Percentiles rank a stretch among this genome's conserved stretches.
Conservation (phyloP, 257 asterid species). For the Solanum neorickii region DNA sequence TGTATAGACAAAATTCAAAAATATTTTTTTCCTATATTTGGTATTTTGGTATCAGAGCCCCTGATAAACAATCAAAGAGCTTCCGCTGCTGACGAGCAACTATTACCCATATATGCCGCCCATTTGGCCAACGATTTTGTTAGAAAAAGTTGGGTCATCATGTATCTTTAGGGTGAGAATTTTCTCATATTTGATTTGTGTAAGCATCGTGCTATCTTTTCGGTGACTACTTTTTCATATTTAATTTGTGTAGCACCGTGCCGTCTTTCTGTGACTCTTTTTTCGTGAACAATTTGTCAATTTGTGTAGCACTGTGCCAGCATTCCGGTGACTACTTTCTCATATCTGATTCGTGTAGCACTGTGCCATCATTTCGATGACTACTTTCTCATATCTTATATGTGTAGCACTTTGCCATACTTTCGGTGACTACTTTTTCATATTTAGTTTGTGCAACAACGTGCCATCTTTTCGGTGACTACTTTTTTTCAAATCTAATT, state of each 20-base stretch:
- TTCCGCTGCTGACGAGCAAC: background rate
- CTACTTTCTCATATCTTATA: background rate
- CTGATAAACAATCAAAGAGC: no score
- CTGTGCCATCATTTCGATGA: background rate
- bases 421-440: no score
- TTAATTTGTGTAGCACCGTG: background rate
- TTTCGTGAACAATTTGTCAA: no score
- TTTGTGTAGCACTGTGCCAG: background rate
- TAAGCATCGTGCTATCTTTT: background rate
- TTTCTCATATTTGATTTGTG: background rate
- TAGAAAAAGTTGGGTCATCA: background rate
- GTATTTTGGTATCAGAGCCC: background rate
- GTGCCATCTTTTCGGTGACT: no score
- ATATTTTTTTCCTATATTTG: background rate
- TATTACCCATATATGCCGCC: background rate
- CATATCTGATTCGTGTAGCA: background rate
- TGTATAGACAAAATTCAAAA: background rate
- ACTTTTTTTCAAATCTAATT: no score
- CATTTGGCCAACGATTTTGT: background rate
- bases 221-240: background rate
- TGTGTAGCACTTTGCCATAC: background rate
- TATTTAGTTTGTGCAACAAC: no score
- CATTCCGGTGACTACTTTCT: background rate
- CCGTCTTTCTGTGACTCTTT: background rate
- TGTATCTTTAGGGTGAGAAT: background rate